Percentiles rank a stretch among this genome's conserved stretches.
Conservation (phyloP, 306 rosid species). For the Acacia melanoxylon region DNA sequence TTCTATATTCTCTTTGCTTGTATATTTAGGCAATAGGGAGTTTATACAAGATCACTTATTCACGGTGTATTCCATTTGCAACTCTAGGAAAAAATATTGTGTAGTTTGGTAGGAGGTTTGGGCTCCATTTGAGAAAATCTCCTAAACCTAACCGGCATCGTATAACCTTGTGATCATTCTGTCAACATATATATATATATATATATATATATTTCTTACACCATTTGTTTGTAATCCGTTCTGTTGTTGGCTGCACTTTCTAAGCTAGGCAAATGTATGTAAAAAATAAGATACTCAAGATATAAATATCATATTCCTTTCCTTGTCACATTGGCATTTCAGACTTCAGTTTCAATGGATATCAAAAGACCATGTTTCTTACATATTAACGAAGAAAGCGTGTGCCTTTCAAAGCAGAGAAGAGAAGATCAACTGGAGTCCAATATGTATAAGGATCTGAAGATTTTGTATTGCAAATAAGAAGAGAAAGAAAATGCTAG, state of each 20-base stretch:
- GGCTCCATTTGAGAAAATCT: constrained; percentile 19
- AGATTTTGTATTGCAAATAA: background rate
- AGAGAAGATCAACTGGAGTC: background rate
- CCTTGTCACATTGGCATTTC: background rate
- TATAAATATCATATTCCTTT: background rate
- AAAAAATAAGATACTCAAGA: background rate
- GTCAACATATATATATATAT: background rate
- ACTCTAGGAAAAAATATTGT: constrained; percentile 24
- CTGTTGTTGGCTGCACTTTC: background rate
- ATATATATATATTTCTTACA: background rate
- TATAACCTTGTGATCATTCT: constrained; percentile 1
- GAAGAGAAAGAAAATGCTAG: background rate
- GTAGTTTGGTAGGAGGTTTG: constrained; percentile 20
- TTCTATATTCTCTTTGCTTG: constrained; percentile 55
- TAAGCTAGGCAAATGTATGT: background rate
- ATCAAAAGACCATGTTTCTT: background rate
- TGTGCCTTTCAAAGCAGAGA: background rate
- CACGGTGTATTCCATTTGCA: constrained; percentile 26
- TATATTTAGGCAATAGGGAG: constrained; percentile 40
- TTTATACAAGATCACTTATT: constrained; percentile 26
- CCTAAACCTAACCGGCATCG: background rate
- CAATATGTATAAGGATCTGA: background rate
- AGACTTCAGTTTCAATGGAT: background rate
- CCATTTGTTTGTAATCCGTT: background rate
- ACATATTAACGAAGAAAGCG: background rate